Conservation (phyloP, 192 early-diverging fungal genomes). For the Backusella macrospora region DNA sequence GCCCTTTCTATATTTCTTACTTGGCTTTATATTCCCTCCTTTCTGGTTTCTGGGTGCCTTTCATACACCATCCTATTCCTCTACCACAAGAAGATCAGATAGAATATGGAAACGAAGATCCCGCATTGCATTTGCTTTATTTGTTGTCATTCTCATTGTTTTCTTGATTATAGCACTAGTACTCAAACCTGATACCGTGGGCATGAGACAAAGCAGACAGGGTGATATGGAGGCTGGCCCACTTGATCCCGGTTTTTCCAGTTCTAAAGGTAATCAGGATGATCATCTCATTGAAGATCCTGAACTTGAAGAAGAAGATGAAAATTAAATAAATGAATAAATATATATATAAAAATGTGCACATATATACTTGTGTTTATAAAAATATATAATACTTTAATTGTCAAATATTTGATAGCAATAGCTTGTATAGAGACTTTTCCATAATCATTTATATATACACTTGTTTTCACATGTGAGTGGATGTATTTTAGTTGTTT, state of each 20-base stretch:
- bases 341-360: neutral
- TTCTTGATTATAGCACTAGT: constrained; percentile 14
- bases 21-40: constrained; percentile 36
- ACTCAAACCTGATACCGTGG: constrained; percentile 25
- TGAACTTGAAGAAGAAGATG: neutral
- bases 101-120: constrained; percentile 24
- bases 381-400: neutral
- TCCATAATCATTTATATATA: too few species aligned
- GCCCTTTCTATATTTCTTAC: constrained; percentile 31
- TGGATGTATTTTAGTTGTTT: too few species aligned
- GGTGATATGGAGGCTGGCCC: neutral
- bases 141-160: neutral
- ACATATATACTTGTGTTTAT: neutral
- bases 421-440: too few species aligned
- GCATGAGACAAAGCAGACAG: constrained; percentile 27
- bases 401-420: too few species aligned
- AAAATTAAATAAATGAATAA: neutral
- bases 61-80: constrained; percentile 9
- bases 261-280: neutral
- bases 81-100: constrained; percentile 22
- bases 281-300: neutral
- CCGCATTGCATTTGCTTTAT: constrained; percentile 19
- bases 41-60: constrained; percentile 31
- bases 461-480: too few species aligned
- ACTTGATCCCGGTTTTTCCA: neutral